These are phyloP conservation scores for Periglandula ipomoeae DNA, from an alignment of 2,329 filamentous ascomycete genomes.

Conservation along the genomic window DNA sequence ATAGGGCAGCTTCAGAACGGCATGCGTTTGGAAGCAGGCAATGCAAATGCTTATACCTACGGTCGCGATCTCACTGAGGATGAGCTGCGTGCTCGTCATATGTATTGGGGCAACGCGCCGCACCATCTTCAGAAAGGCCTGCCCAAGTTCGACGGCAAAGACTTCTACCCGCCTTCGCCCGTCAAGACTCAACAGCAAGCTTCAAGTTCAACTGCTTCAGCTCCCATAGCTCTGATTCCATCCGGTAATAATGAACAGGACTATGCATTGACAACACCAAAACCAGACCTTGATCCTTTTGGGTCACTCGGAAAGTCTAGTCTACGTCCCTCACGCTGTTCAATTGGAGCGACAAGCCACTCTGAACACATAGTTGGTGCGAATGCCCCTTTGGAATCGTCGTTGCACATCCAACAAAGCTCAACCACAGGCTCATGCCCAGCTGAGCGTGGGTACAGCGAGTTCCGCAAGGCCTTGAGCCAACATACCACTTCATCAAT, in stretches of 20 bases:
- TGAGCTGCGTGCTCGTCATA: constrained; percentile 47
- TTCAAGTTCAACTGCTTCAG: neutral
- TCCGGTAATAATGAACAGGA: constrained; percentile 4
- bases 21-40: constrained; percentile 30
- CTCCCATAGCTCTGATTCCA: constrained; percentile 1
- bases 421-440: constrained; percentile 16
- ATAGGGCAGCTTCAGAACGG: constrained; percentile 41
- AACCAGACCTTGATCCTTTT: constrained; percentile 14
- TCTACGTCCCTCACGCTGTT: constrained; percentile 14
- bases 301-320: constrained; percentile 10
- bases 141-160: constrained; percentile 56
- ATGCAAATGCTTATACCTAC: constrained; percentile 43
- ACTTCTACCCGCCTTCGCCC: constrained; percentile 53
- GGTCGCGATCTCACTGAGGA: constrained; percentile 47
- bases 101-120: constrained; percentile 52
- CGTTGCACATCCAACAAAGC: constrained; percentile 14
- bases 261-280: constrained; percentile 1
- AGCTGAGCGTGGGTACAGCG: constrained; percentile 17
- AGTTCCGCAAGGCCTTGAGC: constrained; percentile 18
- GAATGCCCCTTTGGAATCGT: constrained; percentile 14
- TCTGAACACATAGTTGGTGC: constrained; percentile 22
- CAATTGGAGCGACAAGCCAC: constrained; percentile 21
- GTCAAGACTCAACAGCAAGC: constrained; percentile 7
- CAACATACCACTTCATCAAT: constrained; percentile 5
- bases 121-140: constrained; percentile 40